Evolutionary conservation across 805 yeast species (phyloP), one percentile per base, ranked within the genome.

Genomic region (Kodamaea leandrae): DNA sequence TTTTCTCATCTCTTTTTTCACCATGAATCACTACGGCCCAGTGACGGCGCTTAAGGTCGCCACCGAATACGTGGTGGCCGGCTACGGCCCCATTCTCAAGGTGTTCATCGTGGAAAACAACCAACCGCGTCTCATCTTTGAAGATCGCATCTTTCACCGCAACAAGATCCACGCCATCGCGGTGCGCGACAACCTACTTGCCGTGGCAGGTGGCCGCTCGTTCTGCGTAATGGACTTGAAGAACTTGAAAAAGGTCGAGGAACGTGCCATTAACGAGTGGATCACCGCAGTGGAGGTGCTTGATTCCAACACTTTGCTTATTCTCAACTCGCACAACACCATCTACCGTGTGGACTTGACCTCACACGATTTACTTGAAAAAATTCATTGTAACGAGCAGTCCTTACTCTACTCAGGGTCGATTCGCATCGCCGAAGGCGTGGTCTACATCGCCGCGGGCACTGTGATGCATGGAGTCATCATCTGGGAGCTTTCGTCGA

Each of bases 381-480:
- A 64, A 9, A 53, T 60, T 13, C 61, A 77, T 17, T 77, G 82
- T 52, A 74, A 74, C 14, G 95, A 87, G 61, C 82, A 84, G 49
- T 85, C 96, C 1, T 83, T 91, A 34, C 68, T 93, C 25, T 93
- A 93, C 57, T 86, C 96, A 4, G 99, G 98, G 0, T 72, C 86
- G 2, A 76, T 91, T 27, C 71, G 71, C 39, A 74, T 74, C 1
- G 49, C 76, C 13, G 57, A 60, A 9, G 68, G 64, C 4, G 58
- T 61, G 26, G 75, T 82, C 0, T 57, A 75, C 4, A 71, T 88
- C 10, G 88, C 88, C 19, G 90, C 96, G 0, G 99, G 99, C 17
- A 91, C 99, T 0, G 97, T 91, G 2, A 81, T 90, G 82, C 82
- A 83, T 36, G 96, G 97, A 10, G 81, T 87, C 2, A 65, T 86